Evolutionary conservation across 1,284 basidiomycete genomes (phyloP), one percentile per base, ranked within the genome.

Genomic region (Malassezia equina): DNA sequence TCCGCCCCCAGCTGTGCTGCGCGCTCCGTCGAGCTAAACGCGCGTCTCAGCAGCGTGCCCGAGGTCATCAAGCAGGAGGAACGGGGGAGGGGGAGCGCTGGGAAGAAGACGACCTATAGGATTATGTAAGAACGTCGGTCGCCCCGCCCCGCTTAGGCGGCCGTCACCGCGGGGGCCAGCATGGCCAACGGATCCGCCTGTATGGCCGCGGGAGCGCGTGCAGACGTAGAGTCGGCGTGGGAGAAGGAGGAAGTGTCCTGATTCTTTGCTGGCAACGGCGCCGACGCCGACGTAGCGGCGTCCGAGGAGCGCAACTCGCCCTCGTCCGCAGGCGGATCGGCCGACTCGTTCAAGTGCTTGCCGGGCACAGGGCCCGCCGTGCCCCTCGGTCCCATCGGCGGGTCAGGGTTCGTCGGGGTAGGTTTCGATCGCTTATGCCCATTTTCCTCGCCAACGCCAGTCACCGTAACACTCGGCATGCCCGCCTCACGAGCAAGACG

Each of bases 401-500:
- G 19, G 9, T 39, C 36, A 19, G 41, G 41, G 5, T 24, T 4
- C 13, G 21, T 24, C 19, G 41, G 41, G 24, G 41, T 28, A 8
- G 36, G 36, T 3, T 4, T 6, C 17, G 36, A 39, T n/a, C 17
- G 36, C 19, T 21, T 9, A 9, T 39, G 17, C 3, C 17, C n/a
- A n/a, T n/a, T 5, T 7, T 7, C 36, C 19, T 39, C 19, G 4
- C 19, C 36, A 9, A 4, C 15, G 36, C 9, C n/a, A 2, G 41
- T 43, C 24, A 43, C 41, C 17, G 15, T 27, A 24, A 43, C 41
- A n/a, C 13, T 27, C 15, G 41, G 41, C 1, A 27, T 15, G 7
- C 27, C 21, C 0, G 47, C 40, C 25, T 50, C 53, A 13, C 54
- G 42, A 8, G 41, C 44, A 7, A 56, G 49, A 11, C 54, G 54